A percentile compares a stretch with the other conserved stretches of the same genome.
Conservation (phyloP, 176 grass and related monocot genomes). For the Oryza glumipatula region DNA sequence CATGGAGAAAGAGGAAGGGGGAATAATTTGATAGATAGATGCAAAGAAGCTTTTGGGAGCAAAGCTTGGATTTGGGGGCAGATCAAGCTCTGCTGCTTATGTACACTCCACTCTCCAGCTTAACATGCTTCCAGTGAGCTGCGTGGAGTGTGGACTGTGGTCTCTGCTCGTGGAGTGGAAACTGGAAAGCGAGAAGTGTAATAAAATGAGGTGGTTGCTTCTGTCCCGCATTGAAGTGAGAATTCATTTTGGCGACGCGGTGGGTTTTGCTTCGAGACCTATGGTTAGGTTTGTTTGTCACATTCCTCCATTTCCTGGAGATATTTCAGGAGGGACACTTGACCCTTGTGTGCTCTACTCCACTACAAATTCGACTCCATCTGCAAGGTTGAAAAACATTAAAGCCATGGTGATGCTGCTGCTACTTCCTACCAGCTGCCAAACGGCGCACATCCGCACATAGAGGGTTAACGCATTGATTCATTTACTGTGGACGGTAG, state of each 20-base stretch:
- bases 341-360: slow-evolving; percentile 7
- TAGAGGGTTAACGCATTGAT: slow-evolving; percentile 37
- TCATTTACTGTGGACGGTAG: slow-evolving; percentile 16
- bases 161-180: neutral
- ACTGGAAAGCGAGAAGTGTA: neutral
- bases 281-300: slow-evolving; percentile 28
- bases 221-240: slow-evolving; percentile 37
- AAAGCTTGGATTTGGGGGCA: neutral
- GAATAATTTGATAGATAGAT: neutral
- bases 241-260: slow-evolving; percentile 43
- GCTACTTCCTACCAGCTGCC: neutral
- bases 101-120: slow-evolving; percentile 23
- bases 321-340: slow-evolving; percentile 36
- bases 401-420: slow-evolving; percentile 27
- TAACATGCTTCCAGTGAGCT: slow-evolving; percentile 18
- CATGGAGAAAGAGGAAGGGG: slow-evolving; percentile 37
- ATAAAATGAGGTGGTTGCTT: slow-evolving; percentile 19
- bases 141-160: neutral
- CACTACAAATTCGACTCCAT: neutral
- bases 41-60: neutral
- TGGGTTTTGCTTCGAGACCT: slow-evolving; percentile 18
- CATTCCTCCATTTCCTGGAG: slow-evolving; percentile 34
- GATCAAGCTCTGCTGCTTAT: slow-evolving; percentile 30
- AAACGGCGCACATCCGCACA: slow-evolving; percentile 11
- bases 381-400: slow-evolving; percentile 18